Evolutionary conservation across 495 filamentous ascomycete genomes (phyloP), one percentile per base, ranked within the genome.

Genomic region (Staphylotrichum tortipilum): DNA sequence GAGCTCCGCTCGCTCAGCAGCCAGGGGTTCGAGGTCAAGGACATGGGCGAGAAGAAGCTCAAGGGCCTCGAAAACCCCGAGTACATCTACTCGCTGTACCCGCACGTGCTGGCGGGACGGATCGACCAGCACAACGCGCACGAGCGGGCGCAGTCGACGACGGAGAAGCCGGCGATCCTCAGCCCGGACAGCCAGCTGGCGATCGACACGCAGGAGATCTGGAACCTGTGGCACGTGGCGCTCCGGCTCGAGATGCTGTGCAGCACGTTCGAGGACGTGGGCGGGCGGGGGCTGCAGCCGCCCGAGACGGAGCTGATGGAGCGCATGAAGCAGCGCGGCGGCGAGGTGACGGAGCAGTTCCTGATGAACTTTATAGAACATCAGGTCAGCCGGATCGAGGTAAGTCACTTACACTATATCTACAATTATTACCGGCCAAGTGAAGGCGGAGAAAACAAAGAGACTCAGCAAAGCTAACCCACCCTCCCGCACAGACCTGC

Each of bases 21-120:
- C 53, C 88, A 94, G 70, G 94, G 94, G 15, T 99, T 97, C 60
- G 87, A 94, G 62, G 88, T 96, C 60, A 95, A 95, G 65, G 88
- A 94, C 55, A 86, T 97, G 59, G 92, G 92, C 18, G 86, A 95
- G 59, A 81, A 82, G 35, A 95, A 92, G 58, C 72, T 99, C 29
- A 99, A 99, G 64, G 92, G 92, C 3, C 79, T 99, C 7, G 92
- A 99, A 62, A 99, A 99, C 64, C 92, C 94, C 4, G 92, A 99
- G 64, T 82, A 87, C 45, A 82, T 99, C 44, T 95, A 91, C 63
- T 79, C 94, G 31, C 86, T 97, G 62, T 97, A 94, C 63, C 90
- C 92, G 2, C 86, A 91, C 57, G 73, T 83, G 10, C 78, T 99
- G 14, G 80, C 85, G n/a, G 89, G 89, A 37, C 82, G 92, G 17